A percentile compares a stretch with the other conserved stretches of the same genome.
Evolutionary conservation across 2,329 filamentous ascomycete species (phyloP).

Genomic region (Stachybotrys echinatus): DNA sequence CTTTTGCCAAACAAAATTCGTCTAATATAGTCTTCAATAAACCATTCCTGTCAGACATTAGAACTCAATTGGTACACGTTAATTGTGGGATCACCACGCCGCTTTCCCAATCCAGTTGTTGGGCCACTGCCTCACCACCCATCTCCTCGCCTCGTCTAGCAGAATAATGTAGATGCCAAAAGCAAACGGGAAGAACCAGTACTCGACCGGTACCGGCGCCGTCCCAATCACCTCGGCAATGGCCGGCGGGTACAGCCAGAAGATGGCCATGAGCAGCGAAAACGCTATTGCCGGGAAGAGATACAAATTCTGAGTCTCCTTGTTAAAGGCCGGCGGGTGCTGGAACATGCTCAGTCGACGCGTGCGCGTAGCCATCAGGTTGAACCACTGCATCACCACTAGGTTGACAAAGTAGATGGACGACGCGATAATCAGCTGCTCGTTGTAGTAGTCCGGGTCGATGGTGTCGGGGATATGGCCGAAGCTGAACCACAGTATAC

Average conservation of each 20-base stretch:
- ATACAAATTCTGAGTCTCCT: constrained; percentile 59
- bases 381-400: constrained; percentile 80
- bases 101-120: background rate
- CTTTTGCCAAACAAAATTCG: too few relatives aligned
- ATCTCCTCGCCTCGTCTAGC: background rate
- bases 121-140: background rate
- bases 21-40: too few relatives aligned
- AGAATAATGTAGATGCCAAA: constrained; percentile 44
- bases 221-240: constrained; percentile 59
- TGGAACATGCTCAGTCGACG: constrained; percentile 63
- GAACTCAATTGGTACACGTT: background rate
- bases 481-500: constrained; percentile 62
- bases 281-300: constrained; percentile 68
- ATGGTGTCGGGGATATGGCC: constrained; percentile 45
- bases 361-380: constrained; percentile 64
- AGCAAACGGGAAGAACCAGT: constrained; percentile 72
- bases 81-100: too few relatives aligned
- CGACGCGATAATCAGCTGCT: constrained; percentile 57
- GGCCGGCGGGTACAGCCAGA: constrained; percentile 64
- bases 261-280: constrained; percentile 61
- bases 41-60: too few relatives aligned
- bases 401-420: constrained; percentile 77
- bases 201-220: constrained; percentile 58
- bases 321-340: constrained; percentile 64
- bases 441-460: constrained; percentile 47